These are phyloP conservation scores for Colletotrichum theobromicola DNA, from an alignment of 2,329 filamentous ascomycete species.

Conservation along the genomic window DNA sequence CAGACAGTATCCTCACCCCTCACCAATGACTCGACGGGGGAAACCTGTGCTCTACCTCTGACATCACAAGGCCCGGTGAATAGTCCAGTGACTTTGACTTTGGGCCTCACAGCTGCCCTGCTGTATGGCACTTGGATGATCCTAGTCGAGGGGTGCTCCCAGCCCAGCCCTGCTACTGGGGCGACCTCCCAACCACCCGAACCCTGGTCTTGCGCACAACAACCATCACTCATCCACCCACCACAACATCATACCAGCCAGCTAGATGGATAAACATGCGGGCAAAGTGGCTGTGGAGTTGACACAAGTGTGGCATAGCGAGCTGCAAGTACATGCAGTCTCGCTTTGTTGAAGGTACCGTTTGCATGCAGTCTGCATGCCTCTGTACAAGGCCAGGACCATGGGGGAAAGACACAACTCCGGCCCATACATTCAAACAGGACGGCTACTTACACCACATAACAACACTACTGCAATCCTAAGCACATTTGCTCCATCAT, in stretches of 20 bases:
- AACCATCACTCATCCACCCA: slow-evolving; percentile 13
- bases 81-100: background rate
- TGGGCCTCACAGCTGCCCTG: background rate
- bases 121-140: background rate
- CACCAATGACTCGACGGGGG: slow-evolving; percentile 10
- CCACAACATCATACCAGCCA: background rate
- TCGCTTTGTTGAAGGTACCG: slow-evolving; percentile 9
- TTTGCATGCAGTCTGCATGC: slow-evolving; percentile 9
- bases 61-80: slow-evolving; percentile 2
- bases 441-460: background rate
- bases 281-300: background rate
- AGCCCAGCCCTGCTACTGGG: slow-evolving; percentile 9
- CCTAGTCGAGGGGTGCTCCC: slow-evolving; percentile 9
- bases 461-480: slow-evolving; percentile 2
- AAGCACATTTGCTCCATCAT: slow-evolving; percentile 6
- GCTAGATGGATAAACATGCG: background rate
- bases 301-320: background rate
- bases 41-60: slow-evolving; percentile 9
- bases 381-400: background rate
- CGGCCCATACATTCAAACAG: background rate
- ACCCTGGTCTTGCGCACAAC: background rate
- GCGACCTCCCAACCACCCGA: slow-evolving; percentile 6
- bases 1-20: background rate
- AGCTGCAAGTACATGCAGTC: background rate
- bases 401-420: background rate